Base-by-base conservation (phyloP, 176 grass and related monocot genomes). In the Phoenix dactylifera region DNA sequence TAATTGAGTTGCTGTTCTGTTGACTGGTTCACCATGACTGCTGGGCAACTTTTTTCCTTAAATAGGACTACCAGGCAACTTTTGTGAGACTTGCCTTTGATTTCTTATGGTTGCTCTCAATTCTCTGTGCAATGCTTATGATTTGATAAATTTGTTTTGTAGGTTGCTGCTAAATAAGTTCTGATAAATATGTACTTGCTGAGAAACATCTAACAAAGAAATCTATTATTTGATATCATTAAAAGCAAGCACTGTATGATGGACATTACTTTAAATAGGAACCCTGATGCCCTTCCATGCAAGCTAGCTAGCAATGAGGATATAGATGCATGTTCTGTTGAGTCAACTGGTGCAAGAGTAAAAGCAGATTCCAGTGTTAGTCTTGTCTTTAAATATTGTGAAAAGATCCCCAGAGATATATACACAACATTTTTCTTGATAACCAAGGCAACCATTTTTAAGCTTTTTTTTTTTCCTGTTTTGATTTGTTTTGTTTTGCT, bases 341-440 rank as follows among this genome's bases (percentile, higher is more conserved):
- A 72, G 62, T 66, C 64, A 76, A 90, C 91, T 6, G 86, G 86
- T 44, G 91, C 91, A 62, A 90, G 82, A 79, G 63, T 90, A 78
- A 87, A 86, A 57, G 39, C 66, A 53, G 79, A 72, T 53, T 90
- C 83, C 49, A 90, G 86, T 65, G 72, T 87, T 59, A 82, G 56
- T 68, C 55, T 84, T 66, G 72, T 95, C 56, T 57, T 70, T 28
- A 62, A 10, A 51, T 95, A 90, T 58, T 95, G 86, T 74, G 77
- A 81, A 30, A 90, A 79, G 44, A 86, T 90, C 73, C 80, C 80
- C 0, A 80, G 77, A 62, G 80, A 90, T 63, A 82, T 84, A 83
- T 95, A 87, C 66, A 74, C 17, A 59, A 55, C 32, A 52, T 61
- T 49, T 35, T 35, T 35, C 0, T 35, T 35, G 32, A 35, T 35